Evolutionary conservation across 495 filamentous ascomycete species (phyloP), one percentile per base, ranked within the genome.

Genomic region (Penicillium lagena): DNA sequence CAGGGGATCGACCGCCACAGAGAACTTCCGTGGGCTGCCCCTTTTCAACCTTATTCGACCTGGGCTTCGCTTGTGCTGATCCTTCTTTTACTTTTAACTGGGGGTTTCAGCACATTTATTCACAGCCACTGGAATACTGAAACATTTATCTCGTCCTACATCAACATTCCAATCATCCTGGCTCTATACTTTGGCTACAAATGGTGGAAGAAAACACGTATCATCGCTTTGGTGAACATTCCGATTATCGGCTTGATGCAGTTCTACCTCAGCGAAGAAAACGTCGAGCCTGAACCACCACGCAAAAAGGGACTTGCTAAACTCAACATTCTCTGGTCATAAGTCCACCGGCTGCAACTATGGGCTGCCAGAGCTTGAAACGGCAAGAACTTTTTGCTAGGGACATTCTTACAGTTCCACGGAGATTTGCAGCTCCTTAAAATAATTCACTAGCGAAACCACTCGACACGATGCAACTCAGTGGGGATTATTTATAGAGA

Each of bases 121-220:
- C 77, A 74, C 43, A 76, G 67, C 2, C 54, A 71, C 7, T 59
- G 53, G 54, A 46, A 27, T 29, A 37, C 47, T 7, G 31, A 45
- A 22, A 47, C 37, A 2, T 59, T 59, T 39, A 28, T 59, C 5
- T 43, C 50, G 8, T 47, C 49, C 1, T 59, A 59, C 40, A 29
- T 57, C 35, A 71, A 79, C 38, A 70, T 81, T 27, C 75, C 75
- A 1, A 55, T 79, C 15, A 66, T 79, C n/a, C 35, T 71, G 0
- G 47, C 47, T 2, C 66, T 77, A 29, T 79, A 72, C 43, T 51
- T 77, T 31, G 64, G 62, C 8, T 80, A 67, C 64, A 81, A 80
- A 43, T 52, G 64, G 8, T 53, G 60, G 33, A 72, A 67, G 44
- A 78, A 68, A 51, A 79, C 75, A 1, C 71, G 66, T 47, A 56